Evolutionary conservation across 768 basidiomycete species (phyloP).

Genomic region (Scleroderma citrinum): DNA sequence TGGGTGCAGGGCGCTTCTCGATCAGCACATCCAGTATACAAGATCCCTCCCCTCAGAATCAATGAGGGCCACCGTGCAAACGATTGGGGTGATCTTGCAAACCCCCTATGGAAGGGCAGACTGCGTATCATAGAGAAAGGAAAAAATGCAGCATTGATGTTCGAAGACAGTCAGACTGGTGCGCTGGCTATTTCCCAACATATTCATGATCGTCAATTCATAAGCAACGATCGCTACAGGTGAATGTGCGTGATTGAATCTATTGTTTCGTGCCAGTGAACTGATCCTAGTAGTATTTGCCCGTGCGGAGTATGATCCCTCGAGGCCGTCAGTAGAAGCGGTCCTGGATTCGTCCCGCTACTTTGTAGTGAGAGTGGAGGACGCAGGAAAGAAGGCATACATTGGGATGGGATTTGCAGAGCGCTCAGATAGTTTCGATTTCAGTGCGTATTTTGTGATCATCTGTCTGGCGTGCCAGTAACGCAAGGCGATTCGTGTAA

Average conservation of each 20-base stretch:
- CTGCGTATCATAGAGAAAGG: conserved; percentile 80
- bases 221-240: conserved; percentile 33
- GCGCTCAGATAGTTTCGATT: conserved; percentile 85
- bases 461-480: neutral
- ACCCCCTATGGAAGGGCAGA: conserved; percentile 89
- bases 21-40: conserved; percentile 59
- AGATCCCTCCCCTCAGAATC: conserved; percentile 79
- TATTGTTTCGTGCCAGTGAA: conserved; percentile 6
- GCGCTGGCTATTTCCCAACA: conserved; percentile 17
- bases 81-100: conserved; percentile 84
- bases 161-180: conserved; percentile 83
- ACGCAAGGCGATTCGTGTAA: conserved; percentile 23
- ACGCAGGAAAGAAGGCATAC: conserved; percentile 80
- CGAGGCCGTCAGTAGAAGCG: conserved; percentile 85
- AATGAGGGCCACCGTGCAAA: conserved; percentile 90
- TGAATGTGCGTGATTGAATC: conserved; percentile 53
- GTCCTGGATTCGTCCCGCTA: conserved; percentile 93
- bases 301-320: conserved; percentile 71
- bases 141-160: conserved; percentile 57
- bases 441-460: conserved; percentile 51
- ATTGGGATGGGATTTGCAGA: conserved; percentile 93
- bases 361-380: conserved; percentile 90
- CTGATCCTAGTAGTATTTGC: conserved; percentile 66
- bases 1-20: conserved; percentile 12
- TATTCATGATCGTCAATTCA: conserved; percentile 4